Percentiles rank a stretch among this genome's conserved stretches.
Conservation (phyloP, 2,329 filamentous ascomycete genomes). For the Xylariaceae sp. region DNA sequence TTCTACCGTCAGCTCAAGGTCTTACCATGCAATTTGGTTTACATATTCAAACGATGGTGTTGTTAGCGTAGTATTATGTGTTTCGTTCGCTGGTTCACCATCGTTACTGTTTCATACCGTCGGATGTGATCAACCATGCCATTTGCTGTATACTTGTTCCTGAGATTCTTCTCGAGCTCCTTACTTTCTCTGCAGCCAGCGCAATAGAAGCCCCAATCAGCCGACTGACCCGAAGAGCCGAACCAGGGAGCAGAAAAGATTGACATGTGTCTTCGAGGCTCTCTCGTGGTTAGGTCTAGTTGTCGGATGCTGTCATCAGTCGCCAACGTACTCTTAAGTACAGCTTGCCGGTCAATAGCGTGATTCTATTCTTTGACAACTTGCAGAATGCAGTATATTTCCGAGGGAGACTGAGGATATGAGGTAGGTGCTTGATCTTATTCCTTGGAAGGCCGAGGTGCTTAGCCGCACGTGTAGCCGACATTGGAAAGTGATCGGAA, state of each 20-base stretch:
- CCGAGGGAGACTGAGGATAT: no score
- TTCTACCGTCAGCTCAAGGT: no score
- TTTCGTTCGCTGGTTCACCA: no score
- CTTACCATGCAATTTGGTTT: no score
- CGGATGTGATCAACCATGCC: background rate
- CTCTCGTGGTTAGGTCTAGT: slow-evolving; percentile 1
- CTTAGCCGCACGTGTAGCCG: background rate
- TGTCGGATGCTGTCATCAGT: slow-evolving; percentile 1
- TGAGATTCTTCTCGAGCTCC: slow-evolving; percentile 11
- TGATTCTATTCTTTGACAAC: no score
- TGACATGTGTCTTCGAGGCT: slow-evolving; percentile 9
- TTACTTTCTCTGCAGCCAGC: slow-evolving; percentile 6
- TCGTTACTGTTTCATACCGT: slow-evolving; percentile 4
- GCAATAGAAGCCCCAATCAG: slow-evolving; percentile 13
- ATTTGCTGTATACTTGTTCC: slow-evolving; percentile 10
- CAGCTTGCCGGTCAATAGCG: slow-evolving; percentile 1
- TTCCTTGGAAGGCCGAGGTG: no score
- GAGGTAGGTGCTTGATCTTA: no score
- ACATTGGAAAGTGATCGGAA: slow-evolving; percentile 6
- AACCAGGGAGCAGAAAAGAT: slow-evolving; percentile 13
- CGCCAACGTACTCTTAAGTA: background rate
- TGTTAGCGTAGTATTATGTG: no score
- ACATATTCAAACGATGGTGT: no score
- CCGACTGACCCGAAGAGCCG: background rate
- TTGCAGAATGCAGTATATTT: no score